Percentiles rank a stretch among this genome's conserved stretches.
Evolutionary conservation across 352 stramenopile species (phyloP).

Genomic region (Globisporangium acanthophoron): DNA sequence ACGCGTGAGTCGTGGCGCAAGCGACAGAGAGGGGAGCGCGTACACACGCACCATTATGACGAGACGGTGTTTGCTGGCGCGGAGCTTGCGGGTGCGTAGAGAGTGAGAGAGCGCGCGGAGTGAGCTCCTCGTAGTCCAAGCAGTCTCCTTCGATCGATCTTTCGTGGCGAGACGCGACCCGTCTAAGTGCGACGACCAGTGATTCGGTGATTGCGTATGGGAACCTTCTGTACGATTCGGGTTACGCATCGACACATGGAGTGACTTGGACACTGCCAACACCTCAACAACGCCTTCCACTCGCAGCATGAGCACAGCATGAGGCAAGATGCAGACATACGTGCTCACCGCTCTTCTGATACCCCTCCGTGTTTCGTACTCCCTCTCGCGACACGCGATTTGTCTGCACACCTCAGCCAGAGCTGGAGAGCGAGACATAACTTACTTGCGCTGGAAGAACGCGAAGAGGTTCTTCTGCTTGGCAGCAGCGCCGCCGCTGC

Average conservation of each 20-base stretch:
- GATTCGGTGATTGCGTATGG: neutral
- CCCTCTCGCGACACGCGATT: neutral
- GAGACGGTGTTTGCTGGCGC: neutral
- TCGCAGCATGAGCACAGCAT: no score
- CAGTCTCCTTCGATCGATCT: neutral
- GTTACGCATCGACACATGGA: no score
- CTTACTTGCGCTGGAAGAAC: constrained; percentile 46
- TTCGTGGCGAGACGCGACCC: neutral
- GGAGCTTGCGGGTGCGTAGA: neutral
- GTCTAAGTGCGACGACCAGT: neutral
- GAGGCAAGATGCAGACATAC: no score
- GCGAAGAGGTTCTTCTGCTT: constrained; percentile 72
- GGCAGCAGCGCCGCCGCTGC: constrained; percentile 20
- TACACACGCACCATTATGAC: neutral
- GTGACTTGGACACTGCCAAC: no score
- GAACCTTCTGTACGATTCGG: no score
- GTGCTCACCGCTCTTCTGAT: no score
- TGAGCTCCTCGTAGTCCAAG: neutral
- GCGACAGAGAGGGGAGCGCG: neutral
- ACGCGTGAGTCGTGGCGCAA: neutral
- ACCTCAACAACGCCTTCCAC: no score
- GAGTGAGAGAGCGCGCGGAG: neutral
- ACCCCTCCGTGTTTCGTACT: no score
- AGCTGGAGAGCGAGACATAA: neutral
- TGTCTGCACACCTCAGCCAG: no score